Evolutionary conservation across 768 basidiomycete genomes (phyloP).

Genomic region (Tricholoma hemisulphureum): DNA sequence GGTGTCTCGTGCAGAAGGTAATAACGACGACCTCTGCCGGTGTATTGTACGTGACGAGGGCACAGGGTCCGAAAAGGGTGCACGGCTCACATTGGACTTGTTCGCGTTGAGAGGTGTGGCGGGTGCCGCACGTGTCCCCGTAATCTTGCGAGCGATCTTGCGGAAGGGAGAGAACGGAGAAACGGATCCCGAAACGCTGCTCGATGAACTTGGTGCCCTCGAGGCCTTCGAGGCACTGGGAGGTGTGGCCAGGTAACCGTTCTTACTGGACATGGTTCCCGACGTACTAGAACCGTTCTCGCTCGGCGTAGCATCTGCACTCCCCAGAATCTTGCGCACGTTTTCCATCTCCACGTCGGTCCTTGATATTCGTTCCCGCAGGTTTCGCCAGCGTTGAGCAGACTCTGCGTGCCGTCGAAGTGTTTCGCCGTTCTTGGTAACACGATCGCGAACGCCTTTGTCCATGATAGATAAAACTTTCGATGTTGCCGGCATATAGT

Average conservation of each 20-base stretch:
- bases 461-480: slow-evolving; percentile 93
- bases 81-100: slow-evolving; percentile 38
- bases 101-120: slow-evolving; percentile 49
- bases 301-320: slow-evolving; percentile 51
- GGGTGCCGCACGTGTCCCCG: slow-evolving; percentile 42
- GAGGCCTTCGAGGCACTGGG: slow-evolving; percentile 46
- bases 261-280: slow-evolving; percentile 48
- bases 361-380: slow-evolving; percentile 75
- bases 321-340: slow-evolving; percentile 57
- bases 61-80: slow-evolving; percentile 56
- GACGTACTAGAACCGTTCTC: slow-evolving; percentile 73
- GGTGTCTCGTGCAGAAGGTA: slow-evolving; percentile 45
- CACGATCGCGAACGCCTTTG: slow-evolving; percentile 88
- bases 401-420: slow-evolving; percentile 87
- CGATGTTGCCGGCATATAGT: slow-evolving; percentile 91
- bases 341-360: slow-evolving; percentile 83
- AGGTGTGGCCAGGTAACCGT: slow-evolving; percentile 67
- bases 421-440: slow-evolving; percentile 96
- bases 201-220: slow-evolving; percentile 46
- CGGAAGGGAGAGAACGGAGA: slow-evolving; percentile 83
- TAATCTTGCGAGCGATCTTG: slow-evolving; percentile 72
- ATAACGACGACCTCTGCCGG: slow-evolving; percentile 64
- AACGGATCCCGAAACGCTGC: slow-evolving; percentile 69
- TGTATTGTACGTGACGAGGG: slow-evolving; percentile 35
- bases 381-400: slow-evolving; percentile 77